phyloP scores from a whole-genome alignment of 345 rosid species.

The Zanthoxylum bungeanum region DNA sequence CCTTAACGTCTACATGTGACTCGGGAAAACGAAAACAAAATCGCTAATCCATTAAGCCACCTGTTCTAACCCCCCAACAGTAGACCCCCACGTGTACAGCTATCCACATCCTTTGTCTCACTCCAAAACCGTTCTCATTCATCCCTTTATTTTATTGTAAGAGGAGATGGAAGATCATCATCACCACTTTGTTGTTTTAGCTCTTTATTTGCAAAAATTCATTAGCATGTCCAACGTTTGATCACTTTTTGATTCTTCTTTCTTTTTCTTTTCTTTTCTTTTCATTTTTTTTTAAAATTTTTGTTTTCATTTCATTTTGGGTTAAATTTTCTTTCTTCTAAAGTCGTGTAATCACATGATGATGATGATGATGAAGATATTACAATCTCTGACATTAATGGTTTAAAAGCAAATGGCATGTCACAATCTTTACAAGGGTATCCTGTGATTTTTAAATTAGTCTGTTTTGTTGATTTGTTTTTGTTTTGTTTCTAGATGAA shows the following conservation, averaged over 20 bases:
- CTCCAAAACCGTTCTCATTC: neutral
- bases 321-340: neutral
- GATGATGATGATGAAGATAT: too few species aligned
- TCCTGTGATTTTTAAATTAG: slow-evolving; percentile 17
- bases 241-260: neutral
- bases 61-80: too few species aligned
- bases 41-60: neutral
- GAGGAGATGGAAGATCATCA: neutral
- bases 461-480: neutral
- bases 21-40: slow-evolving; percentile 1
- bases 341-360: neutral
- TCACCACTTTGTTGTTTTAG: neutral
- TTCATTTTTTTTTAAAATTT: neutral
- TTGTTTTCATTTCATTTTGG: neutral
- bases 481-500: neutral
- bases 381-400: slow-evolving; percentile 10
- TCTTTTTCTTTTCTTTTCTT: neutral
- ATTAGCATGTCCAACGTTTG: neutral
- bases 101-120: neutral
- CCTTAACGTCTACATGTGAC: neutral
- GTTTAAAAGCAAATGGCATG: neutral
- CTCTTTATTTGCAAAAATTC: too few species aligned
- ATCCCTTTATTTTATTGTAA: neutral
- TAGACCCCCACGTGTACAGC: neutral
- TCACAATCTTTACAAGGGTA: slow-evolving; percentile 9